Conservation (phyloP, 306 rosid species). For the Styphnolobium japonicum region DNA sequence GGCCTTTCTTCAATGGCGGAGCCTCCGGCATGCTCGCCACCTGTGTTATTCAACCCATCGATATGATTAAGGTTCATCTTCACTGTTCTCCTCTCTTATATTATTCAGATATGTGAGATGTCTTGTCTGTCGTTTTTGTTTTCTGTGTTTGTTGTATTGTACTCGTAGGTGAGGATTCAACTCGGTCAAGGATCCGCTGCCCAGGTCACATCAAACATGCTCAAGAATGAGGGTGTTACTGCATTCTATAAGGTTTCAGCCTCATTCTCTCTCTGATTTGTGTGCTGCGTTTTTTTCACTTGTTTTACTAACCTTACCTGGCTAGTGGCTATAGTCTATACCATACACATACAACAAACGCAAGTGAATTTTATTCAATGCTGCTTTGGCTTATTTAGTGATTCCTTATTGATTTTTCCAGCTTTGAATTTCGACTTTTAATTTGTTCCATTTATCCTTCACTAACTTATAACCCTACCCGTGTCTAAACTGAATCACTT, state of each 20-base stretch:
- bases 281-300: constrained; percentile 1
- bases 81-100: neutral
- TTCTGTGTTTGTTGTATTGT: neutral
- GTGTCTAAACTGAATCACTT: constrained; percentile 26
- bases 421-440: neutral
- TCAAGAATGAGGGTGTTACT: constrained; percentile 81
- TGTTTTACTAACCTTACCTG: neutral
- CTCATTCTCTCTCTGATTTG: too few species aligned
- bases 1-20: constrained; percentile 96
- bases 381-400: neutral
- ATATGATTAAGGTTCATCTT: constrained; percentile 81
- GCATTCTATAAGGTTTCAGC: constrained; percentile 80
- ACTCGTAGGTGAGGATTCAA: constrained; percentile 89
- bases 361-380: neutral
- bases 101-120: constrained; percentile 57
- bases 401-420: neutral
- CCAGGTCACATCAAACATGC: constrained; percentile 67
- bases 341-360: too few species aligned
- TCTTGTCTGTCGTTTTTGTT: too few species aligned
- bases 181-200: constrained; percentile 94
- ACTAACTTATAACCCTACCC: neutral
- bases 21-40: constrained; percentile 98
- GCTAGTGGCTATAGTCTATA: too few species aligned
- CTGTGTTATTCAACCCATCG: constrained; percentile 93
- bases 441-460: neutral